Conservation (phyloP, 495 filamentous ascomycete genomes). For the Aspergillus steynii region DNA sequence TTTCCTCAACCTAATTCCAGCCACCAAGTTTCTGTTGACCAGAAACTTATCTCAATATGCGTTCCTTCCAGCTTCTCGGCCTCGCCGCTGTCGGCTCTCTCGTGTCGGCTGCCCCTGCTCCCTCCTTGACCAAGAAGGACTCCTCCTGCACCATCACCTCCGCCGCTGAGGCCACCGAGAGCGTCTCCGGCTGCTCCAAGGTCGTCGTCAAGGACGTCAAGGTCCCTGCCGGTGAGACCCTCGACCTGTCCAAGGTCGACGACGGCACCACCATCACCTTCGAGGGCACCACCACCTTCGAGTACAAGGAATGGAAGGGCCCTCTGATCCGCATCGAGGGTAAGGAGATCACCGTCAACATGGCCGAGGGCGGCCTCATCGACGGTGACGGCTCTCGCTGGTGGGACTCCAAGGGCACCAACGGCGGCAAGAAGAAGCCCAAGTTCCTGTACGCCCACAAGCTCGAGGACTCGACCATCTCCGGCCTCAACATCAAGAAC, state of each 20-base stretch:
- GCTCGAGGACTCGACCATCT: conserved; percentile 45
- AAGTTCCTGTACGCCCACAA: conserved; percentile 58
- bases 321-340: conserved; percentile 50
- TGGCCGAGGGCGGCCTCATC: conserved; percentile 39
- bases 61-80: conserved; percentile 22
- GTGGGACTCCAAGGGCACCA: conserved; percentile 55
- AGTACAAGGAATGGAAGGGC: conserved; percentile 55
- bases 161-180: conserved; percentile 41
- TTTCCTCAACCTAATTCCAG: not conserved
- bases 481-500: conserved; percentile 51
- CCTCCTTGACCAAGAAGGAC: conserved; percentile 33
- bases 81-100: conserved; percentile 25
- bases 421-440: conserved; percentile 58
- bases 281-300: conserved; percentile 52
- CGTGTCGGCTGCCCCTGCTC: conserved; percentile 28
- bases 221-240: conserved; percentile 53
- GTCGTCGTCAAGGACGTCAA: conserved; percentile 49
- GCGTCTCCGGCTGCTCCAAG: conserved; percentile 50
- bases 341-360: conserved; percentile 43
- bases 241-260: conserved; percentile 50
- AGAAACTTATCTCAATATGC: conserved; percentile 22
- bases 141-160: conserved; percentile 52
- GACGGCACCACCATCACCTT: conserved; percentile 51
- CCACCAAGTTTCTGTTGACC: conserved; percentile 21
- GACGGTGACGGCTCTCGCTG: conserved; percentile 49